Base-by-base conservation (phyloP, 139 green algal species). In the Pseudopediastrum boryanum region DNA sequence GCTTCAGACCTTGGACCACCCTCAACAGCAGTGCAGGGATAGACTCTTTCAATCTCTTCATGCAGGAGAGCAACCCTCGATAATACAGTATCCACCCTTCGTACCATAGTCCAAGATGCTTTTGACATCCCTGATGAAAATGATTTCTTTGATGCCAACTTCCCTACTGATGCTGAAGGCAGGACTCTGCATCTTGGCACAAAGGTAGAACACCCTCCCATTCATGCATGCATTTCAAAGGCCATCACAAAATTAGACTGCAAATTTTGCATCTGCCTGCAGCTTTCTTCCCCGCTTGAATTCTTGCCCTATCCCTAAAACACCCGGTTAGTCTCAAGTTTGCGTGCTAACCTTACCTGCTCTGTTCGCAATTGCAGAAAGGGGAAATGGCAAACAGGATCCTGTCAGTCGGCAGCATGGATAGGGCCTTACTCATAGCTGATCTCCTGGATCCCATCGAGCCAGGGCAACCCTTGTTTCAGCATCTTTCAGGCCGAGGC, bases 351-450 rank as follows among this genome's bases (percentile, higher is more conserved):
- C n/a, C n/a, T n/a, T n/a, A n/a, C n/a, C n/a, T n/a, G n/a, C n/a
- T n/a, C n/a, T n/a, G n/a, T n/a, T n/a, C n/a, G n/a, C n/a, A n/a
- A n/a, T 38, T 46, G 35, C 79, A 90, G 80, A 56, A 66, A 33
- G 91, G 91, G 1, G 90, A 95, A 66, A 87, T 95, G 1, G 89
- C 89, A 27, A 89, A 92, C 62, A 83, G 90, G 59, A 91, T 95
- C 59, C 75, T 95, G 7, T 89, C 82, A 48, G 91, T 95, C 3
- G 91, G 91, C 62, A 87, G 83, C 35, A 84, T 86, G 13, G 71
- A 85, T 29, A 73, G 91, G 8, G 90, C 91, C 23, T 73, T 91
- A 52, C 63, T 92, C 54, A 74, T 94, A 19, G 71, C 84, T 39
- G 58, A 84, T 52, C 70, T 91, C 65, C 80, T 95, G 29, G 79